Evolutionary conservation across 1,284 basidiomycete genomes (phyloP).

Genomic region (Phlebopus sp.): DNA sequence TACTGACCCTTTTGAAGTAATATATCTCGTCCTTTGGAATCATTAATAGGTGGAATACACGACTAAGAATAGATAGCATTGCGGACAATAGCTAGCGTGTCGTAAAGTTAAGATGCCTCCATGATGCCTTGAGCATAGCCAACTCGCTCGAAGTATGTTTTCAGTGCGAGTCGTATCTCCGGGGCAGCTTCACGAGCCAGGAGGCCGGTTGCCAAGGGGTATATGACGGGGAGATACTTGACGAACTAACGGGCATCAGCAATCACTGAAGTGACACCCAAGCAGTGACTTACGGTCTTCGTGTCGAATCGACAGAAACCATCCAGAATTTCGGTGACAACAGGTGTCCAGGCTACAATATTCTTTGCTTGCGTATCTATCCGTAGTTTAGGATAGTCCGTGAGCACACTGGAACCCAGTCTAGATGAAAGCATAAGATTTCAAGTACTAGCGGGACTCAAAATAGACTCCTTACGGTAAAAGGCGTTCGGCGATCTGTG

Average conservation of each 20-base stretch:
- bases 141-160: constrained; percentile 75
- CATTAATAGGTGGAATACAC: constrained; percentile 35
- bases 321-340: constrained; percentile 89
- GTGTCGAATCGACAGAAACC: constrained; percentile 90
- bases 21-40: constrained; percentile 17
- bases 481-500: constrained; percentile 84
- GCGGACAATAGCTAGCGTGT: constrained; percentile 9
- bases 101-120: constrained; percentile 46
- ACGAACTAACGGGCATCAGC: constrained; percentile 60
- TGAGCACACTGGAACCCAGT: constrained; percentile 86
- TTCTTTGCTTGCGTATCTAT: constrained; percentile 93
- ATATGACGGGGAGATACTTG: constrained; percentile 81
- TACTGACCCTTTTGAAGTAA: constrained; percentile 14
- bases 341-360: constrained; percentile 96
- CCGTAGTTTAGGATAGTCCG: constrained; percentile 89
- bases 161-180: constrained; percentile 77
- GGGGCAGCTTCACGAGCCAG: constrained; percentile 76
- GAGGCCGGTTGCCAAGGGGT: constrained; percentile 82
- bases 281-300: constrained; percentile 64
- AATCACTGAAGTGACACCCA: not conserved
- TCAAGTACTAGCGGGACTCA: constrained; percentile 2
- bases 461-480: constrained; percentile 75
- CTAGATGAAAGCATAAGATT: constrained; percentile 39
- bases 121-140: constrained; percentile 73
- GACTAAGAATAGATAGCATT: constrained; percentile 25